A percentile compares a stretch with the other conserved stretches of the same genome.
Evolutionary conservation across 1,284 basidiomycete genomes (phyloP).

Genomic region (Ganoderma boninense): DNA sequence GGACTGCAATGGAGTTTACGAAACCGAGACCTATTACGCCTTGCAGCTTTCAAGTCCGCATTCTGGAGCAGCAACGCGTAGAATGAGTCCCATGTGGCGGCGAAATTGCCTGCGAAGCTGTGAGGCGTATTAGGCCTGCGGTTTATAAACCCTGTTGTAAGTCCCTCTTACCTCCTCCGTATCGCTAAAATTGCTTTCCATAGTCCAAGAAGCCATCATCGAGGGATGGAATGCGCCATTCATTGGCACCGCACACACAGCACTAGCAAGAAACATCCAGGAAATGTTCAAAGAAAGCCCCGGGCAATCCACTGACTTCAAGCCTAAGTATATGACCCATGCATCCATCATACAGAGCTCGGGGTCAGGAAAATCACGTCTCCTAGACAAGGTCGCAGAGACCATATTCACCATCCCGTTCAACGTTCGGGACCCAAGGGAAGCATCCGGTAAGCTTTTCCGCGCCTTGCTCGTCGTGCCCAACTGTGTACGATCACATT

Average conservation of each 20-base stretch:
- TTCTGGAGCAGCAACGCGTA: too few relatives aligned
- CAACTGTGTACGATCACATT: neutral
- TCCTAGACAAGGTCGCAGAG: slow-evolving; percentile 56
- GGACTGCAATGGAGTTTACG: too few relatives aligned
- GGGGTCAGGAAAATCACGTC: slow-evolving; percentile 50
- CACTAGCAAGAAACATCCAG: neutral
- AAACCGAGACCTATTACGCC: too few relatives aligned
- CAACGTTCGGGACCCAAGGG: slow-evolving; percentile 33
- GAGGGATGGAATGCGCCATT: neutral
- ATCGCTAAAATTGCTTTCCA: neutral
- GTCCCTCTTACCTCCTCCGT: neutral
- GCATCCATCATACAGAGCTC: slow-evolving; percentile 31
- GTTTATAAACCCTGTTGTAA: too few relatives aligned
- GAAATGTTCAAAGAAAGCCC: neutral
- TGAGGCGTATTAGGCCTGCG: too few relatives aligned
- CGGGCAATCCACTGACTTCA: too few relatives aligned
- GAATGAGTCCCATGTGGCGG: too few relatives aligned
- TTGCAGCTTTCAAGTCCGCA: too few relatives aligned
- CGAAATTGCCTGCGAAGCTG: too few relatives aligned
- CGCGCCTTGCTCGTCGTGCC: neutral
- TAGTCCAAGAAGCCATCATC: neutral
- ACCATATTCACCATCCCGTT: slow-evolving; percentile 53
- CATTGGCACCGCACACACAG: neutral
- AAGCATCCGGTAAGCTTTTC: neutral
- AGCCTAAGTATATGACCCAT: slow-evolving; percentile 2